Conservation (phyloP, 2,329 filamentous ascomycete species). For the Beauveria scarabaeidicola region DNA sequence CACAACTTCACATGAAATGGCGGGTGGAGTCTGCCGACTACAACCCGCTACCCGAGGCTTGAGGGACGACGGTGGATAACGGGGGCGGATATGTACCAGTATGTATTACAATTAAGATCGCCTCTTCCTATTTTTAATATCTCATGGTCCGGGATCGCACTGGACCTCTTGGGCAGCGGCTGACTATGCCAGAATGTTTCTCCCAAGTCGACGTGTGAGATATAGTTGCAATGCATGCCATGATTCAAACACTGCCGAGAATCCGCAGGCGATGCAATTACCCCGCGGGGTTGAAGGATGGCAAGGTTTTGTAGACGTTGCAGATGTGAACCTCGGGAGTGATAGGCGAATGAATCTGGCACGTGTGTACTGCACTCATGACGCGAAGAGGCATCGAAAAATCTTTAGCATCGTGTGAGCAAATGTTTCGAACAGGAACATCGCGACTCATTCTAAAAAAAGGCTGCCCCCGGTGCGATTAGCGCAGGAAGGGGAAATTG, state of each 20-base stretch:
- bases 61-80: background rate
- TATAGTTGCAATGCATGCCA: background rate
- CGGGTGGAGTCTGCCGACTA: constrained; percentile 4
- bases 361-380: constrained; percentile 3
- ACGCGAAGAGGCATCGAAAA: background rate
- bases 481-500: constrained; percentile 1
- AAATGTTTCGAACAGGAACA: constrained; percentile 7
- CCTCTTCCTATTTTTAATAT: background rate
- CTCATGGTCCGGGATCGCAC: background rate
- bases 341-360: background rate
- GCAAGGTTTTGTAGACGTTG: background rate
- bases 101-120: background rate
- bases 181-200: background rate
- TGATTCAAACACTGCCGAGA: background rate
- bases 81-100: background rate
- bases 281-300: background rate
- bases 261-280: background rate
- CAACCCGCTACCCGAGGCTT: background rate
- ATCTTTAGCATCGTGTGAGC: constrained; percentile 3
- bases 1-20: constrained; percentile 10
- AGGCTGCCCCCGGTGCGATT: background rate
- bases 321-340: constrained; percentile 6
- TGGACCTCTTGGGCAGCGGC: background rate
- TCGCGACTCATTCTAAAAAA: constrained; percentile 7
- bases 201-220: background rate